Evolutionary conservation across 106 monocot genomes (phyloP).

Genomic region (Dactylorhiza incarnata): DNA sequence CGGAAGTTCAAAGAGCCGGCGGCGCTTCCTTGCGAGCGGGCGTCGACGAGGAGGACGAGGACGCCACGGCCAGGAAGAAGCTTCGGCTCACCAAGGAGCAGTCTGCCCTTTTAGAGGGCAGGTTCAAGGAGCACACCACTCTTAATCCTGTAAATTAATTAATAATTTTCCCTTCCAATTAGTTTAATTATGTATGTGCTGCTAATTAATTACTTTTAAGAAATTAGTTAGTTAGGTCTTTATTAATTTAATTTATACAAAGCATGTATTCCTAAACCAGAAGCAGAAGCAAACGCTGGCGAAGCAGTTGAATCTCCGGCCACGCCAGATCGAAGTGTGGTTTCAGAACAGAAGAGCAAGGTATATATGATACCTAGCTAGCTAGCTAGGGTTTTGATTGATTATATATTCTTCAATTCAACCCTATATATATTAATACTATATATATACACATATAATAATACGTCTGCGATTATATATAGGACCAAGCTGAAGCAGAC

Average conservation of each 20-base stretch:
- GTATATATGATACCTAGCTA: not conserved
- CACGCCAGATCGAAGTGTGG: slow-evolving; percentile 30
- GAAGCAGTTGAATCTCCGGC: slow-evolving; percentile 27
- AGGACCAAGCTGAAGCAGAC: slow-evolving; percentile 28
- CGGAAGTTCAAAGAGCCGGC: slow-evolving; percentile 29
- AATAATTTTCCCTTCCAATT: too few relatives aligned
- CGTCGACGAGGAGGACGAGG: not conserved
- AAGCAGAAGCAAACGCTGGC: slow-evolving; percentile 28
- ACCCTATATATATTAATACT: too few relatives aligned
- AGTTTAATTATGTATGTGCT: too few relatives aligned
- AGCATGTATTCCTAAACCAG: not conserved
- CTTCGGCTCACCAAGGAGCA: slow-evolving; percentile 12
- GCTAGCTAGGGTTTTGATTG: not conserved
- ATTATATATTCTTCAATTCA: too few relatives aligned
- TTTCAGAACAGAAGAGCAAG: slow-evolving; percentile 34
- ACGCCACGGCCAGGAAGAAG: slow-evolving; percentile 4
- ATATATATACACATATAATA: not conserved
- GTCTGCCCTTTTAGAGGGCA: slow-evolving; percentile 16
- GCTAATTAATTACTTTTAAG: not conserved
- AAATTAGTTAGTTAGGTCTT: not conserved
- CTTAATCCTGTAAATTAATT: slow-evolving; percentile 6
- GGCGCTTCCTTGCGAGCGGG: slow-evolving; percentile 3
- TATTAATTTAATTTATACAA: not conserved
- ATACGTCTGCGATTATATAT: too few relatives aligned
- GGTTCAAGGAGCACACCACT: slow-evolving; percentile 13